These are phyloP conservation scores for Xerocomellus intermedius DNA, from an alignment of 768 basidiomycete genomes.

Conservation along the genomic window DNA sequence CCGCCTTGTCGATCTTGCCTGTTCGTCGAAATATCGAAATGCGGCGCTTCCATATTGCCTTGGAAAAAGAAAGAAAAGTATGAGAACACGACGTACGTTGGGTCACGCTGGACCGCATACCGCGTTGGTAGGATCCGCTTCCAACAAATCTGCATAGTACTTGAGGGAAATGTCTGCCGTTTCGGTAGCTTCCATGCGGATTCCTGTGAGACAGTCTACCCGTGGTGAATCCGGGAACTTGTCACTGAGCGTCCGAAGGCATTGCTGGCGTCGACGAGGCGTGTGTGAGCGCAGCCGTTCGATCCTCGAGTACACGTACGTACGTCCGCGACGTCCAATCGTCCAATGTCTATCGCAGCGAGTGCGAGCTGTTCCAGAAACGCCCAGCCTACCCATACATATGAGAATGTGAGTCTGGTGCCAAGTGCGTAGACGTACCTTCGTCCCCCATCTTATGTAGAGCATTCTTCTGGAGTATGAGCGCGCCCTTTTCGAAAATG, in stretches of 20 bases:
- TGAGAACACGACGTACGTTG: neutral
- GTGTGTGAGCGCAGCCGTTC: conserved; percentile 4
- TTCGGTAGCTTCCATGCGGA: conserved; percentile 72
- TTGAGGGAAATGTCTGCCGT: conserved; percentile 53
- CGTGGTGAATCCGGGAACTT: conserved; percentile 81
- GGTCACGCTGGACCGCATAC: conserved; percentile 45
- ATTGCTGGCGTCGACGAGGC: conserved; percentile 21
- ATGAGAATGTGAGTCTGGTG: neutral
- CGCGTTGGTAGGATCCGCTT: conserved; percentile 64
- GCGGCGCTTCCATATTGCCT: conserved; percentile 78
- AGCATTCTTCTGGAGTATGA: conserved; percentile 48
- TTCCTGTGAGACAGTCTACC: conserved; percentile 73
- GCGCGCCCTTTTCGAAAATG: conserved; percentile 51
- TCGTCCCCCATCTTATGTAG: conserved; percentile 53
- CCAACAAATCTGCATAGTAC: conserved; percentile 62
- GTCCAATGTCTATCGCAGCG: conserved; percentile 75
- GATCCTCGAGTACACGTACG: conserved; percentile 21
- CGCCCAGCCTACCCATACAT: conserved; percentile 57
- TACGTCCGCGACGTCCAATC: conserved; percentile 74
- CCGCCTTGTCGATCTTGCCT: conserved; percentile 63
- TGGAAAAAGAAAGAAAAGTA: neutral
- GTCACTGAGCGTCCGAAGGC: conserved; percentile 52
- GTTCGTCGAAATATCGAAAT: conserved; percentile 66
- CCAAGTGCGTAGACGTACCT: conserved; percentile 34
- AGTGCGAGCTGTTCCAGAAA: conserved; percentile 78